Percentiles rank a stretch among this genome's conserved stretches.
These are phyloP conservation scores for Didymella glomerata DNA, from an alignment of 2,329 filamentous ascomycete genomes.

Conservation along the genomic window DNA sequence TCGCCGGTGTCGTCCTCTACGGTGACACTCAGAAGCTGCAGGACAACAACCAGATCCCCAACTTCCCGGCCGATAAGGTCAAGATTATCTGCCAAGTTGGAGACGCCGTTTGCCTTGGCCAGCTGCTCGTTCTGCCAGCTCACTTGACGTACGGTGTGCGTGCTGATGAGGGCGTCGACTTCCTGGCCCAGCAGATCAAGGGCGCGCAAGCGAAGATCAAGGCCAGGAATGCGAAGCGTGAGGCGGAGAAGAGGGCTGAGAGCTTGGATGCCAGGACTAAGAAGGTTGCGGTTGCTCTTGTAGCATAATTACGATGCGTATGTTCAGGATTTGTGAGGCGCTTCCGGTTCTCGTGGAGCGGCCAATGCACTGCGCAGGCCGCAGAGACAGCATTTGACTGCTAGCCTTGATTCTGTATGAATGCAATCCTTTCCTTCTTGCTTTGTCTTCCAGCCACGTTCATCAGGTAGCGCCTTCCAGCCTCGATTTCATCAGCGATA, in stretches of 20 bases:
- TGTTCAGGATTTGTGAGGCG: not conserved
- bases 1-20: slow-evolving; percentile 55
- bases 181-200: slow-evolving; percentile 40
- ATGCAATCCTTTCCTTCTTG: not conserved
- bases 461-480: not conserved
- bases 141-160: slow-evolving; percentile 44
- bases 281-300: slow-evolving; percentile 24
- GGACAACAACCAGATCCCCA: slow-evolving; percentile 52
- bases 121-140: slow-evolving; percentile 44
- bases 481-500: not conserved
- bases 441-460: not conserved
- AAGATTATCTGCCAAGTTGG: slow-evolving; percentile 61
- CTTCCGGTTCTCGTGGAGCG: not conserved
- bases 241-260: slow-evolving; percentile 22
- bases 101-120: slow-evolving; percentile 62
- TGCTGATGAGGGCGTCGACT: slow-evolving; percentile 40
- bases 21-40: slow-evolving; percentile 57
- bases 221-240: slow-evolving; percentile 40
- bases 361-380: not conserved
- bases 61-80: slow-evolving; percentile 54
- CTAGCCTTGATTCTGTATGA: not conserved
- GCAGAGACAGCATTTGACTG: not conserved
- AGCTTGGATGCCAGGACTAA: slow-evolving; percentile 5
- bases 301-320: slow-evolving; percentile 8
- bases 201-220: slow-evolving; percentile 40